A percentile compares a stretch with the other conserved stretches of the same genome.
Evolutionary conservation across 2,329 filamentous ascomycete genomes (phyloP).

Genomic region (Penicillium brevicompactum): DNA sequence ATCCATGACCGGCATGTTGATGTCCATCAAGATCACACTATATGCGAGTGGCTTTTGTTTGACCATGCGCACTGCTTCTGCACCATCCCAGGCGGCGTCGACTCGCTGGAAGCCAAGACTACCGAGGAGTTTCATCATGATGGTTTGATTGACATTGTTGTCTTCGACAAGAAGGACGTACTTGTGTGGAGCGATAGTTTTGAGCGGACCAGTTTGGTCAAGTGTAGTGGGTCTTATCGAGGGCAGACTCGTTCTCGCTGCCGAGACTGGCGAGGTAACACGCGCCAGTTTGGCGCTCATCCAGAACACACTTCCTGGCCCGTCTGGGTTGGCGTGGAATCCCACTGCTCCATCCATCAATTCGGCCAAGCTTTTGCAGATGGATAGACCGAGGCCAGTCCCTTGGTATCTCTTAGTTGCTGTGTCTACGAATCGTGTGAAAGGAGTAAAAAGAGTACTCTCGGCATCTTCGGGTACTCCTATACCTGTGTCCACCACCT

Average conservation of each 20-base stretch:
- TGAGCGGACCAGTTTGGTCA: slow-evolving; percentile 34
- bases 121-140: slow-evolving; percentile 42
- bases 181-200: slow-evolving; percentile 42
- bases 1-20: slow-evolving; percentile 51
- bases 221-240: slow-evolving; percentile 4
- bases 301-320: slow-evolving; percentile 56
- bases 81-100: slow-evolving; percentile 47
- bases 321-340: slow-evolving; percentile 48
- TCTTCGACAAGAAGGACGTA: slow-evolving; percentile 47
- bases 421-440: slow-evolving; percentile 58
- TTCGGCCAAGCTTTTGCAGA: slow-evolving; percentile 59
- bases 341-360: slow-evolving; percentile 59
- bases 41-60: slow-evolving; percentile 47
- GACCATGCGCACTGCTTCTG: slow-evolving; percentile 47
- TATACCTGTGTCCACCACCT: slow-evolving; percentile 58
- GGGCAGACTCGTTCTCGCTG: slow-evolving; percentile 28
- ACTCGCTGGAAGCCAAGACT: slow-evolving; percentile 46
- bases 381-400: slow-evolving; percentile 59
- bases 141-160: slow-evolving; percentile 47
- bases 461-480: slow-evolving; percentile 52
- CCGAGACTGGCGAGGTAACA: slow-evolving; percentile 34
- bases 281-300: slow-evolving; percentile 50
- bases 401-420: slow-evolving; percentile 58
- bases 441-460: slow-evolving; percentile 57
- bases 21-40: slow-evolving; percentile 51